Percentiles rank a stretch among this genome's conserved stretches.
These are phyloP conservation scores for Domatiomyces globalis DNA, from an alignment of 2,329 filamentous ascomycete genomes.

Conservation along the genomic window DNA sequence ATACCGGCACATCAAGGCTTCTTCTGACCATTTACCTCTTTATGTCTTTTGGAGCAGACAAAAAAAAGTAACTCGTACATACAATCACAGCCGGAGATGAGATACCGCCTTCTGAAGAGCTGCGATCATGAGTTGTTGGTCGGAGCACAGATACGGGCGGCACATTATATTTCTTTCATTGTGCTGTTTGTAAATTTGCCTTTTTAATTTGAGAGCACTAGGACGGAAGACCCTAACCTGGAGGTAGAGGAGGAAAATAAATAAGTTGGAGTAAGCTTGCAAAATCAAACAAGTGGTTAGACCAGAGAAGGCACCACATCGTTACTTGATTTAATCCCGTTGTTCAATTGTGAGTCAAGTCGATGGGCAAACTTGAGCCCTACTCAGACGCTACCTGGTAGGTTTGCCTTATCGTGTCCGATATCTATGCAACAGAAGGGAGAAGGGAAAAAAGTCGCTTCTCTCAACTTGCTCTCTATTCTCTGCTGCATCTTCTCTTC, in stretches of 20 bases:
- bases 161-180: conserved; percentile 29
- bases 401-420: too few species aligned
- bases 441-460: neutral
- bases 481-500: neutral
- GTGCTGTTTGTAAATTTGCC: neutral
- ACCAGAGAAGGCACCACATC: neutral
- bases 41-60: conserved; percentile 31
- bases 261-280: too few species aligned
- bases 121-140: conserved; percentile 42
- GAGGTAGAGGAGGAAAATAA: neutral
- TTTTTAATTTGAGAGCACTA: neutral
- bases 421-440: neutral
- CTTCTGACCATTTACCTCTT: conserved; percentile 25
- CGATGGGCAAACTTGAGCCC: too few species aligned
- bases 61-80: conserved; percentile 20
- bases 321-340: neutral
- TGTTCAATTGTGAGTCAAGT: neutral
- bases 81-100: conserved; percentile 26
- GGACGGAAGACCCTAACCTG: neutral
- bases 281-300: too few species aligned
- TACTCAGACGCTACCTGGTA: too few species aligned
- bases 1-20: conserved; percentile 32
- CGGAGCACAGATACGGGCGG: conserved; percentile 56
- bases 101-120: conserved; percentile 47
- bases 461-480: neutral